Conservation (phyloP, 139 green algal species). For the Tetradesmus obliquus region DNA sequence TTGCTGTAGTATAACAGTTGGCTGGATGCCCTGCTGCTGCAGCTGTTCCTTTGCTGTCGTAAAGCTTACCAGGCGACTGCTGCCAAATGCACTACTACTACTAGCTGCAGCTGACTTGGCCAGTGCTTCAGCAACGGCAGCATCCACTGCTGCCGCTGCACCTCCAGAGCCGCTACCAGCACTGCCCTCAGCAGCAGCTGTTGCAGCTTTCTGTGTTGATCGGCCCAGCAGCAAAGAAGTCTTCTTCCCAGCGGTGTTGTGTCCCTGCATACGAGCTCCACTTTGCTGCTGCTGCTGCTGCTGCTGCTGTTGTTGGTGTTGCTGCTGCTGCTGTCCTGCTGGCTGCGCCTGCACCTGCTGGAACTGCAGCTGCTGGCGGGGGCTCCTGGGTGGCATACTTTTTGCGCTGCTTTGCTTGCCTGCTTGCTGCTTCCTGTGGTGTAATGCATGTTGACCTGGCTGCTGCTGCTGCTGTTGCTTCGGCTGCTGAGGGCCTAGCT, state of each 20-base stretch:
- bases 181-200: not conserved
- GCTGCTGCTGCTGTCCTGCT: not conserved
- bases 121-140: not conserved
- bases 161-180: not conserved
- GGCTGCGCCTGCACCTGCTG: not conserved
- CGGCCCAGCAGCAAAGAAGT: not conserved
- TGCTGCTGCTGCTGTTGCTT: slow-evolving; percentile 2
- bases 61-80: not conserved
- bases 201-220: not conserved
- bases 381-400: not conserved
- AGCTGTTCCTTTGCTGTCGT: not conserved
- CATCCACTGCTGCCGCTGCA: not conserved
- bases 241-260: not conserved
- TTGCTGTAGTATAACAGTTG: not conserved
- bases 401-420: not conserved
- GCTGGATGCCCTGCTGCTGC: not conserved
- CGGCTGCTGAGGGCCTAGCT: not conserved
- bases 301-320: not conserved
- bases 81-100: not conserved
- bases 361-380: not conserved
- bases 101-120: not conserved
- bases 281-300: not conserved
- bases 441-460: not conserved
- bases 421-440: not conserved
- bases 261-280: not conserved